Evolutionary conservation across 441 rosid genomes (phyloP).

Genomic region (Raphanus hybrid): DNA sequence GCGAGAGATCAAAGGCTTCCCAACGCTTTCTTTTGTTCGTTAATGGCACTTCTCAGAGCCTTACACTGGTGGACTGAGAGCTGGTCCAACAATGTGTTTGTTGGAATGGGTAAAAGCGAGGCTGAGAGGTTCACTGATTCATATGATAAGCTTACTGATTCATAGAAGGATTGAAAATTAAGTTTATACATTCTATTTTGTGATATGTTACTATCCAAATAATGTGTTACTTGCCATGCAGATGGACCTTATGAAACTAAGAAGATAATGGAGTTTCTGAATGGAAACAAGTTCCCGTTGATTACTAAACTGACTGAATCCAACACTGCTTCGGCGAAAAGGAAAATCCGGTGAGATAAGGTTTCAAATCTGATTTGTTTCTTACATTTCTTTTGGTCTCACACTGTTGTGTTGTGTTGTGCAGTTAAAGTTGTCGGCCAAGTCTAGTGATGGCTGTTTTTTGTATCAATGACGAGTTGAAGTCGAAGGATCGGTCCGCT

Average conservation of each 20-base stretch:
- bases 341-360: slow-evolving; percentile 35
- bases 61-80: slow-evolving; percentile 66
- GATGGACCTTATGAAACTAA: slow-evolving; percentile 63
- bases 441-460: slow-evolving; percentile 66
- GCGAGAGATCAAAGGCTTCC: slow-evolving; percentile 65
- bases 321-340: slow-evolving; percentile 66
- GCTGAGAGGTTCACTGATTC: slow-evolving; percentile 66
- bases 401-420: slow-evolving; percentile 19
- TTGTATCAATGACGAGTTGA: slow-evolving; percentile 53
- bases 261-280: slow-evolving; percentile 71
- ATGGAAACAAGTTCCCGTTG: slow-evolving; percentile 77
- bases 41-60: slow-evolving; percentile 67
- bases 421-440: slow-evolving; percentile 69
- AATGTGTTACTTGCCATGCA: slow-evolving; percentile 47
- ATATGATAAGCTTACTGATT: slow-evolving; percentile 63
- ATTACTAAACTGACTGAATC: slow-evolving; percentile 81
- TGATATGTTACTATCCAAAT: slow-evolving; percentile 10
- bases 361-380: not conserved
- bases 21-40: slow-evolving; percentile 78
- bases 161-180: not conserved
- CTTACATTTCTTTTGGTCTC: slow-evolving; percentile 10
- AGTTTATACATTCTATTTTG: slow-evolving; percentile 26
- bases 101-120: slow-evolving; percentile 55
- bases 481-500: slow-evolving; percentile 42
- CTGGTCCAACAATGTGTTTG: slow-evolving; percentile 44